Evolutionary conservation across 805 yeast genomes (phyloP).

Genomic region (Maudiozyma pseudohumilis): DNA sequence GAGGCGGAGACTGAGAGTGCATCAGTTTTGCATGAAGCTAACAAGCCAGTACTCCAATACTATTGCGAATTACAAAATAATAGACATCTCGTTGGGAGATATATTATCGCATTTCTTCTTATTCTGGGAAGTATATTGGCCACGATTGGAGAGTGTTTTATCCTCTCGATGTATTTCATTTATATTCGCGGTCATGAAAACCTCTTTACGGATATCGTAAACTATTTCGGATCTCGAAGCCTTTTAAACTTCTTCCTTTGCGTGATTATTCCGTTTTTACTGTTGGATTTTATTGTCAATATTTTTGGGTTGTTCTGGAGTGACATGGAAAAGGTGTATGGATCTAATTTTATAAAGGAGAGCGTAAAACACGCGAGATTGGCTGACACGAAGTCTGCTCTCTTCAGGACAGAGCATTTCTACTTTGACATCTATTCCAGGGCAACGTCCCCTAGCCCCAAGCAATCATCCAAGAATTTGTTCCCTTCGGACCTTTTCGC

Average conservation of each 20-base stretch:
- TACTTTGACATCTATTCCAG: constrained; percentile 1
- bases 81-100: background rate
- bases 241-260: constrained; percentile 23
- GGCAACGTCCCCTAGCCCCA: too few relatives aligned
- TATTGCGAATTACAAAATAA: constrained; percentile 7
- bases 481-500: background rate
- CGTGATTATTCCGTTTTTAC: constrained; percentile 27
- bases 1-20: background rate
- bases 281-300: constrained; percentile 13
- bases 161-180: constrained; percentile 33
- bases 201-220: constrained; percentile 25
- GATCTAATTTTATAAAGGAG: background rate
- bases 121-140: constrained; percentile 14
- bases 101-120: constrained; percentile 7
- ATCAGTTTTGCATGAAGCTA: background rate
- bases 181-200: constrained; percentile 31
- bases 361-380: too few relatives aligned
- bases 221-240: constrained; percentile 28
- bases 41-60: constrained; percentile 1
- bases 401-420: background rate
- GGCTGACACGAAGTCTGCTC: background rate
- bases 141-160: constrained; percentile 28
- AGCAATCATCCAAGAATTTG: background rate
- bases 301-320: constrained; percentile 19
- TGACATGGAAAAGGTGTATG: constrained; percentile 11